Base-by-base conservation (phyloP, 1,284 basidiomycete species). In the Golubevia sp. region DNA sequence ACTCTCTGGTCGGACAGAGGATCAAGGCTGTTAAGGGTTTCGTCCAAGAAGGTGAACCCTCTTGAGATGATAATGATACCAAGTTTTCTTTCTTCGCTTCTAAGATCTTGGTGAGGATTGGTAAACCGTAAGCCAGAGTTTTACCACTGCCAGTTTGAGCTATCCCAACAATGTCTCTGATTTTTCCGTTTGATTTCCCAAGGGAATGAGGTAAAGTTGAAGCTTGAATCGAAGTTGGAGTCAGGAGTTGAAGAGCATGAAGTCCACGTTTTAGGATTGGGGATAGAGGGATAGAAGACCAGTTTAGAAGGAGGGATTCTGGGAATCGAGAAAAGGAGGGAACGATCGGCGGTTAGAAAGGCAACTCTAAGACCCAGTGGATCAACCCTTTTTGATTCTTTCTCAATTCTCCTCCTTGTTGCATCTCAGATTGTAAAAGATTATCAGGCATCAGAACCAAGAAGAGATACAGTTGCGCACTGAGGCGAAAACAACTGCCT, bases 11-110 rank as follows among this genome's bases (percentile, higher is more conserved):
- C 1, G 80, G 80, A 13, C 71, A 64, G 2, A 83, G 59, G 52
- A 83, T 68, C n/a, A 83, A 70, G 1, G 70, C 38, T 44, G 18
- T 44, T 18, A 44, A 44, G 25, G 85, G 83, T 61, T 91, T 87
- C 74, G 86, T 88, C 57, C 66, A 61, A 7, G 61, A 67, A 26
- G 58, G 66, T 23, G 55, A 55, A 15, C 50, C 50, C 21, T 61
- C 49, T 2, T 20, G 51, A 66, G 51, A 15, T 13, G 51, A 25
- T 15, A 15, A 11, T 30, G 13, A 11, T 62, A 27, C 66, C 64
- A 27, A 21, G 30, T 61, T 24, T 30, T 58, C 48, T 58, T 25
- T 38, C 56, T 49, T 26, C 62, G 44, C 13, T 26, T 70, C 58
- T 21, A 73, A 66, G 44, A 82, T 68, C 53, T 73, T 70, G 27